A percentile compares a stretch with the other conserved stretches of the same genome.
These are phyloP conservation scores for Fusarium vanettenii DNA, from an alignment of 2,329 filamentous ascomycete species.

Conservation along the genomic window DNA sequence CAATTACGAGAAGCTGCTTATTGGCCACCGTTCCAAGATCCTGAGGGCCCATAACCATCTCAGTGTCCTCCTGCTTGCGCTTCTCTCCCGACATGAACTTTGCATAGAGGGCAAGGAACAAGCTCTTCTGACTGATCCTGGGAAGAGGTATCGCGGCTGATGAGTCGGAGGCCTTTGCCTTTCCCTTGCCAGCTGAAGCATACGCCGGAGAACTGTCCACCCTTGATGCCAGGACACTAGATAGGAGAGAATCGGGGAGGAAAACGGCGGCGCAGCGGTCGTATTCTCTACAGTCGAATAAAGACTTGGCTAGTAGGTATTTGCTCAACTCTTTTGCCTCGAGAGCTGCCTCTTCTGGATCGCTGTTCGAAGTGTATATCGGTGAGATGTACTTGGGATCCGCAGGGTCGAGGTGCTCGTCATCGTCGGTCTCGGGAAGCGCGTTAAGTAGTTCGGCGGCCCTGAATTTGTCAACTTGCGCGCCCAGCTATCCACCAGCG, in stretches of 20 bases:
- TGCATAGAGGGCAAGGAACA: constrained; percentile 93
- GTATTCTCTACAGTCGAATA: constrained; percentile 95
- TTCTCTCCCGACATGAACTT: constrained; percentile 96
- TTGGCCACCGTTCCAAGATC: constrained; percentile 88
- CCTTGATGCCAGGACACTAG: constrained; percentile 69
- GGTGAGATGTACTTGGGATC: constrained; percentile 56
- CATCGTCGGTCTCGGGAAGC: constrained; percentile 72
- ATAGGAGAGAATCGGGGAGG: constrained; percentile 81
- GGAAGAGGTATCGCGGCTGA: constrained; percentile 54
- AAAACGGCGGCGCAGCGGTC: constrained; percentile 94
- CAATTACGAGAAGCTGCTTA: constrained; percentile 82
- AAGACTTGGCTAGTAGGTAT: constrained; percentile 90
- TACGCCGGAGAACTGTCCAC: constrained; percentile 51
- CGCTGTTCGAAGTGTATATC: constrained; percentile 67
- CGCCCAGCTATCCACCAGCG: background rate
- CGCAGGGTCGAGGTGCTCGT: constrained; percentile 50
- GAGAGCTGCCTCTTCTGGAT: constrained; percentile 78
- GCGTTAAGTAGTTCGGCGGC: constrained; percentile 93
- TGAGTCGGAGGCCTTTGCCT: constrained; percentile 53
- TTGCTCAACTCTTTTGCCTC: constrained; percentile 84
- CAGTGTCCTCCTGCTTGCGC: constrained; percentile 93
- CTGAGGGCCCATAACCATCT: constrained; percentile 95
- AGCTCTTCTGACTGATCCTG: constrained; percentile 84
- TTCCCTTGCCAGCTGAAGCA: constrained; percentile 70
- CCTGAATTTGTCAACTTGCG: constrained; percentile 63